A percentile compares a stretch with the other conserved stretches of the same genome.
These are phyloP conservation scores for Erysiphe neolycopersici DNA, from an alignment of 2,329 filamentous ascomycete species.

Conservation along the genomic window DNA sequence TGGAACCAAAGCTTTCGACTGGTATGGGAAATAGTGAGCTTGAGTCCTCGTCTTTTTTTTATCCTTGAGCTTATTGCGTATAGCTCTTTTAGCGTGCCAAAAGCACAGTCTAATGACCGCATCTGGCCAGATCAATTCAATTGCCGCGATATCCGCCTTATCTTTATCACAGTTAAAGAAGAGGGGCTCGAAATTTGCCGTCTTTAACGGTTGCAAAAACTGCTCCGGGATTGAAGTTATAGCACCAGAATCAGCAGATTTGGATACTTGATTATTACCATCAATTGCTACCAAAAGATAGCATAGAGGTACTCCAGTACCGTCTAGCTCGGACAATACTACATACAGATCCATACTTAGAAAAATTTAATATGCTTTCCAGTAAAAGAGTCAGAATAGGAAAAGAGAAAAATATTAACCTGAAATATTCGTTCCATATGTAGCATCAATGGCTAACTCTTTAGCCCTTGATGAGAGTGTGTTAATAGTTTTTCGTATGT, in stretches of 20 bases:
- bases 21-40: not conserved
- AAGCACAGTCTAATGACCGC: not conserved
- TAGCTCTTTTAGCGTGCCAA: not conserved
- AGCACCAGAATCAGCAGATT: too few relatives aligned
- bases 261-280: too few relatives aligned
- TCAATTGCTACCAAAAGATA: not conserved
- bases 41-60: not conserved
- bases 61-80: not conserved
- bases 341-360: not conserved
- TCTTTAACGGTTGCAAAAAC: too few relatives aligned
- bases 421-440: not conserved
- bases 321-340: not conserved
- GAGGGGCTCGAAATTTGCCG: too few relatives aligned
- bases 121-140: not conserved
- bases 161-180: too few relatives aligned
- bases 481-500: not conserved
- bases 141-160: not conserved
- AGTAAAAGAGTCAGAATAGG: not conserved
- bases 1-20: not conserved
- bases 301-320: not conserved
- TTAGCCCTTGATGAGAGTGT: not conserved
- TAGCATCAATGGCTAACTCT: not conserved
- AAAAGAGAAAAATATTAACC: not conserved
- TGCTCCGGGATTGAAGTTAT: too few relatives aligned
- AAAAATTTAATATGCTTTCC: not conserved